Percentiles rank a stretch among this genome's conserved stretches.
Evolutionary conservation across 768 basidiomycete genomes (phyloP).

Genomic region (Leccinum broughii): DNA sequence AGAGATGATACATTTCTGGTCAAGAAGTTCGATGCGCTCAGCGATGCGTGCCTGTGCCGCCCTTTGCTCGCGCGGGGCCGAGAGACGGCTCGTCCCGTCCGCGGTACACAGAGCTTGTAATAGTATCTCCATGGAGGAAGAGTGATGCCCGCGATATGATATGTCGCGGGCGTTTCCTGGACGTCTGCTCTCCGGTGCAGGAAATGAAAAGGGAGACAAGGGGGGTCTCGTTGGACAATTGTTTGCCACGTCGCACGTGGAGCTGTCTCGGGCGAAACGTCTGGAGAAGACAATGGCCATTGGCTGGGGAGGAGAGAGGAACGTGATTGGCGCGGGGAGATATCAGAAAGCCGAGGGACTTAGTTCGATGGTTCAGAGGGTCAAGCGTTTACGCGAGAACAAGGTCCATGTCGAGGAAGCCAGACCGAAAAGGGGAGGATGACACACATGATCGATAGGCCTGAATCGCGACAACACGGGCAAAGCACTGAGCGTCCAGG

Average conservation of each 20-base stretch:
- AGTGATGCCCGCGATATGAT: constrained; percentile 6
- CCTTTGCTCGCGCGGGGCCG: constrained; percentile 7
- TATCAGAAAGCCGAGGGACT: constrained; percentile 5
- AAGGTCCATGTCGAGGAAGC: constrained; percentile 27
- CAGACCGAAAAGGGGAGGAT: constrained; percentile 9
- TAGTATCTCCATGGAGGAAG: constrained; percentile 11
- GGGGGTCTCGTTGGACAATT: background rate
- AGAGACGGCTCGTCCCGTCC: background rate
- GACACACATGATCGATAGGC: constrained; percentile 13
- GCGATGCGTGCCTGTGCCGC: background rate
- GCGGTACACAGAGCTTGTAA: background rate
- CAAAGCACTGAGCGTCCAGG: background rate
- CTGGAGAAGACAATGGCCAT: constrained; percentile 1
- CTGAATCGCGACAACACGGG: constrained; percentile 7
- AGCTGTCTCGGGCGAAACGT: constrained; percentile 15
- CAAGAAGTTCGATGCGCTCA: background rate
- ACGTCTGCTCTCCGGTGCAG: background rate
- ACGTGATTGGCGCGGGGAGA: background rate
- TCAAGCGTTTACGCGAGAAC: constrained; percentile 13
- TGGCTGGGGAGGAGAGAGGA: constrained; percentile 5
- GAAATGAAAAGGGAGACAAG: background rate
- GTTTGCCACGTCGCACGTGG: constrained; percentile 12
- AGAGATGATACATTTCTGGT: background rate
- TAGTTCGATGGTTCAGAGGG: constrained; percentile 6
- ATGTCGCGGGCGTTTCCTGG: background rate